These are phyloP conservation scores for Tylopilus felleus DNA, from an alignment of 768 basidiomycete species.

Conservation along the genomic window DNA sequence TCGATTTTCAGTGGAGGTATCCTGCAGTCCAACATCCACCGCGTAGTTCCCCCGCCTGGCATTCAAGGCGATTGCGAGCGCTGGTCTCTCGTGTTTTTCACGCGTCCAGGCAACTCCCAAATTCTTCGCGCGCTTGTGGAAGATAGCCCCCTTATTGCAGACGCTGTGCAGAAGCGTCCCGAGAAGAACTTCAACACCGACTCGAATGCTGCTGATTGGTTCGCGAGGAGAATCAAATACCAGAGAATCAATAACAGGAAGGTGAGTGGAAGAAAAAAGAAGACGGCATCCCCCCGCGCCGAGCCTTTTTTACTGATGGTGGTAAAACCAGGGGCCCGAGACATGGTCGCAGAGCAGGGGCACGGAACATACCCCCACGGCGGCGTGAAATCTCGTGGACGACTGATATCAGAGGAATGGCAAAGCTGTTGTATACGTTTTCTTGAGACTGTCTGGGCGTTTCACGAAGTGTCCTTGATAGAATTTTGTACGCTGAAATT, in stretches of 20 bases:
- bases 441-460: neutral
- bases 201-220: slow-evolving; percentile 41
- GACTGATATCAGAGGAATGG: too few species aligned
- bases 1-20: slow-evolving; percentile 62
- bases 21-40: slow-evolving; percentile 60
- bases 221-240: slow-evolving; percentile 38
- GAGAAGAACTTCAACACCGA: slow-evolving; percentile 38
- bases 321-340: slow-evolving; percentile 26
- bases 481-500: neutral
- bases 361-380: slow-evolving; percentile 26
- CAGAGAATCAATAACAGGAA: slow-evolving; percentile 41
- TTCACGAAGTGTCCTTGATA: neutral
- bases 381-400: slow-evolving; percentile 1
- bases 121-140: slow-evolving; percentile 43
- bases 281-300: neutral
- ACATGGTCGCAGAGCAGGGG: slow-evolving; percentile 31
- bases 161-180: slow-evolving; percentile 33
- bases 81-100: slow-evolving; percentile 71
- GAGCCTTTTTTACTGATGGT: neutral
- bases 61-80: slow-evolving; percentile 49
- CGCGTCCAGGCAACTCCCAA: slow-evolving; percentile 53
- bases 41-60: slow-evolving; percentile 62
- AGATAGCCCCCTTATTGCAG: slow-evolving; percentile 49
- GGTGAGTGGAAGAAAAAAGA: slow-evolving; percentile 26
- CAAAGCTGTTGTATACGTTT: neutral